Evolutionary conservation across 2,329 filamentous ascomycete species (phyloP), one percentile per base, ranked within the genome.

Genomic region (Periconia digitata): DNA sequence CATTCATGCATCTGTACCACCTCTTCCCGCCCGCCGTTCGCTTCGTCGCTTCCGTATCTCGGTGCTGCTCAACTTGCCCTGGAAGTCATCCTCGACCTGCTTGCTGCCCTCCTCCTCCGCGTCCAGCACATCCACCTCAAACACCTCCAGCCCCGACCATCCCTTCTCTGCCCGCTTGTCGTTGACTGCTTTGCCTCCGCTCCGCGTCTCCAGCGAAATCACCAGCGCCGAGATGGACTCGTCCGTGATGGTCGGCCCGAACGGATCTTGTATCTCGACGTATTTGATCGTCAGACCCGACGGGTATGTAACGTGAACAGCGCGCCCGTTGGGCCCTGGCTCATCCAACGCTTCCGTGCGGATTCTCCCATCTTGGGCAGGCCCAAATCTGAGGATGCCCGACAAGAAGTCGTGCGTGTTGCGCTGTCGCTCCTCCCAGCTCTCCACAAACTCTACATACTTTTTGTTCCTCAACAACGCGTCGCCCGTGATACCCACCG

Each of bases 61-160:
- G 1, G 92, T 95, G 72, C 92, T 96, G 76, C 91, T 95, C 59
- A 96, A 89, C 74, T 96, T 97, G 52, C 82, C 81, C 21, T 85
- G 83, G 71, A 95, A 96, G 55, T 81, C 79, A 47, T 85, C 81
- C 12, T 74, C 69, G 37, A 72, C 69, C 27, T 13, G 10, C 27
- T 32, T 5, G 39, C 53, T 62, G 72, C 74, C 58, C 37, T 78
- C 74, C 44, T 84, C 82, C 34, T 81, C 78, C 2, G 85, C 81
- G 70, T 92, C 87, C 15, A 99, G 79, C 13, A 97, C 90, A 62
- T 94, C 89, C 22, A 97, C 90, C 67, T 95, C 92, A 61, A 90
- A 96, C 0, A 95, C 82, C 21, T 90, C 85, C 34, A 99, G 76
- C 20, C 77, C 71, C 29, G 77, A 75, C 91, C 90, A 96, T 2